Conservation (phyloP, 2,329 filamentous ascomycete genomes). For the Domatiomyces catenatus region DNA sequence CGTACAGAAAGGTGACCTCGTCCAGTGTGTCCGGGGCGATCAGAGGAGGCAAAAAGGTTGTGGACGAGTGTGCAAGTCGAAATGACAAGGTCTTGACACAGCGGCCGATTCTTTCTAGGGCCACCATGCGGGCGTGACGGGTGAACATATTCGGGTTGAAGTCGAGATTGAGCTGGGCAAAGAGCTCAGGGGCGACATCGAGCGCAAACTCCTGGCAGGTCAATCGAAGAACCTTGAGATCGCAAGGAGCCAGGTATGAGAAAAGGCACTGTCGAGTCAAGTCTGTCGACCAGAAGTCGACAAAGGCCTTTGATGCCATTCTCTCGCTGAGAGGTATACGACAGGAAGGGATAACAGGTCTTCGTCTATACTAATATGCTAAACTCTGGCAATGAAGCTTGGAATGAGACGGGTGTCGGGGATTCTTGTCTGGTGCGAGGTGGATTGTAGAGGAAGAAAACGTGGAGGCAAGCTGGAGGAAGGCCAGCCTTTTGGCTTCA, state of each 20-base stretch:
- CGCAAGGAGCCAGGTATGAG: constrained; percentile 19
- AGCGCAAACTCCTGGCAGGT: constrained; percentile 23
- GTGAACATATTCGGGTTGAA: constrained; percentile 55
- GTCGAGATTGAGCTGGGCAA: constrained; percentile 30
- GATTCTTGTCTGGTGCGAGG: neutral
- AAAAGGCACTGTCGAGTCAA: constrained; percentile 22
- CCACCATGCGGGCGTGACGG: constrained; percentile 54
- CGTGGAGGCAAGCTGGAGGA: neutral
- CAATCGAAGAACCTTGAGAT: constrained; percentile 23
- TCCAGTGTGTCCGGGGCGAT: constrained; percentile 61
- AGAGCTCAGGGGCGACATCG: constrained; percentile 24
- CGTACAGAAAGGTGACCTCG: constrained; percentile 69
- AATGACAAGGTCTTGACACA: constrained; percentile 68
- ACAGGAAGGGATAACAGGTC: neutral
- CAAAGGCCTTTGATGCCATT: constrained; percentile 18
- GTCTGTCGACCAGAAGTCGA: constrained; percentile 25
- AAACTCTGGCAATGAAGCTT: neutral
- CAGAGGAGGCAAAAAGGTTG: constrained; percentile 72
- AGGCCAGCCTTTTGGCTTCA: neutral
- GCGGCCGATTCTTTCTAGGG: constrained; percentile 60
- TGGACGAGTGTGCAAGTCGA: constrained; percentile 56
- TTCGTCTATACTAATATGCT: neutral
- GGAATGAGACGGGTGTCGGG: neutral
- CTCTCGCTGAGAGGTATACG: neutral
- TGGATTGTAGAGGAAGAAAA: neutral